phyloP scores from a whole-genome alignment of 306 rosid genomes.

The Quercus cerris region DNA sequence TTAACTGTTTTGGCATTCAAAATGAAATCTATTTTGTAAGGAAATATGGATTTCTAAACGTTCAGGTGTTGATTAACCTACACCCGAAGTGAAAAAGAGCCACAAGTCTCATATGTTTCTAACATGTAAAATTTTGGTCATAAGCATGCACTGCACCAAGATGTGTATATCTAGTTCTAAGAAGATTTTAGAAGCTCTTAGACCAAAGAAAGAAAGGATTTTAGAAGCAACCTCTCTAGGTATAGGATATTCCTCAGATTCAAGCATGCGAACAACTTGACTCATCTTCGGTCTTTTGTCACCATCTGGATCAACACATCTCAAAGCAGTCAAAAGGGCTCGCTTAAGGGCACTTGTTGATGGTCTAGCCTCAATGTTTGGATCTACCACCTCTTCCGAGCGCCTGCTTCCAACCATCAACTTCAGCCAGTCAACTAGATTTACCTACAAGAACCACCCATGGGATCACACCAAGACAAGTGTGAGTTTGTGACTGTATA shows the following conservation, averaged over 20 bases:
- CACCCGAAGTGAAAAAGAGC: not conserved
- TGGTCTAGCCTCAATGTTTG: constrained; percentile 79
- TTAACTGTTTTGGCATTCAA: not conserved
- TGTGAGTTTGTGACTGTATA: not conserved
- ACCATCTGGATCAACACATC: constrained; percentile 90
- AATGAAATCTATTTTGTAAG: not conserved
- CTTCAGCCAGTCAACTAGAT: constrained; percentile 94
- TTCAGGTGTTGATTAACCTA: not conserved
- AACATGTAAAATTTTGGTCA: not conserved
- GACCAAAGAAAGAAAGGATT: not conserved
- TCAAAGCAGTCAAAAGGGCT: constrained; percentile 82
- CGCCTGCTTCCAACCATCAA: constrained; percentile 91
- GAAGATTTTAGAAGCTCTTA: constrained; percentile 3
- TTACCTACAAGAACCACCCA: constrained; percentile 60
- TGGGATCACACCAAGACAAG: not conserved
- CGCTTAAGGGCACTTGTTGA: constrained; percentile 87
- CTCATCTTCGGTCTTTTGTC: constrained; percentile 89
- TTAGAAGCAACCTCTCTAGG: constrained; percentile 71
- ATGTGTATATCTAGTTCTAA: not conserved
- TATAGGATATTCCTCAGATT: constrained; percentile 86
- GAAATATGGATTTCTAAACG: not conserved
- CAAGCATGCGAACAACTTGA: constrained; percentile 96
- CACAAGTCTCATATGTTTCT: not conserved
- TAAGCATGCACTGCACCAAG: not conserved
- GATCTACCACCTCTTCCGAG: constrained; percentile 89